Base-by-base conservation (phyloP, 805 yeast genomes). In the Kluyveromyces wickerhamii region DNA sequence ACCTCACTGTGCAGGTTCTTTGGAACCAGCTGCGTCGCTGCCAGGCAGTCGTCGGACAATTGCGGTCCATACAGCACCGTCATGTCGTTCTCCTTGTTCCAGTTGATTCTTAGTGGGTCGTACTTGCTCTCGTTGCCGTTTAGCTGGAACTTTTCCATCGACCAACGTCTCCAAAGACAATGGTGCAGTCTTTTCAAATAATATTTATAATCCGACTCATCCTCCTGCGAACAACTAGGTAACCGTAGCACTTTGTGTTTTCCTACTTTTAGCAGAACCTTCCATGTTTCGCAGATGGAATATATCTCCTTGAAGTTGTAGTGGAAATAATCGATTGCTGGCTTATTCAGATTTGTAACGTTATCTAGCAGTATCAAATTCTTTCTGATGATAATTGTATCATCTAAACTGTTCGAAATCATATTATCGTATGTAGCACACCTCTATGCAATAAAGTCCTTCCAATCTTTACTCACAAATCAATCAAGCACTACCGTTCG, bases 121-220 rank as follows among this genome's bases (percentile, higher is more conserved):
- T 86, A 75, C 9, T 94, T 86, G 11, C 21, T 19, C 8, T 94
- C 85, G 8, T 23, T 21, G 10, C 74, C 66, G 19, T 63, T 55
- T 29, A 78, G 59, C 18, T 74, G 66, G 44, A 72, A 70, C 45
- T 80, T 72, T 34, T 83, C 69, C 60, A 88, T 87, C 10, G 89
- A 81, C 96, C 96, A 89, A 13, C 95, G 86, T 52, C 97, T 71
- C 96, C 96, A 89, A 32, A 84, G 70, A 11, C 95, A 89, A 50
- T 83, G 83, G 51, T 83, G 88, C 29, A 83, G 63, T 31, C 94
- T 60, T 20, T 52, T 42, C 22, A 62, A 42, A 36, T 63, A 61
- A 34, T 49, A 40, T n/a, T 36, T 34, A 31, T 55, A 55, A 35
- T 54, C 60, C 5, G 40, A 29, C 12, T 45, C 43, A 49, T 61